Base-by-base conservation (phyloP, 768 basidiomycete genomes). In the Agaricus sinodeliciosus region DNA sequence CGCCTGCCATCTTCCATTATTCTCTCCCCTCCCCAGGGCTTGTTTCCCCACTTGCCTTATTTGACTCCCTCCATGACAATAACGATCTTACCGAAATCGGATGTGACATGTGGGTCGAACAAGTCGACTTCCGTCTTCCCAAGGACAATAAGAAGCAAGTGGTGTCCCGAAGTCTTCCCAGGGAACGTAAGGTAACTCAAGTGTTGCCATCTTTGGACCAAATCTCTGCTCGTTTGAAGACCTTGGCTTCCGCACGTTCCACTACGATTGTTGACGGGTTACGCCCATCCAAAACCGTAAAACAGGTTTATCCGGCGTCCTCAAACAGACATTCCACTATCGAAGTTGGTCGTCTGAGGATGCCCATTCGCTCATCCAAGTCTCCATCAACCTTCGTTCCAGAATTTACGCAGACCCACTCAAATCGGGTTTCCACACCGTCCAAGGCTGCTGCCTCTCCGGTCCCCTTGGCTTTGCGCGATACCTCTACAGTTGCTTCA, bases 191-290 rank as follows among this genome's bases (percentile, higher is more conserved):
- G 48, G 50, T 51, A 49, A 49, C 43, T 25, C 41, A 50, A 36
- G 51, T 50, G 40, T 62, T 82, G 35, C 87, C 87, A 18, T 89
- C 87, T 22, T 78, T 90, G 55, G 87, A 87, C 58, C 82, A 90
- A 61, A 89, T 90, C 54, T 79, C 81, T 28, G 82, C 86, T 39
- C 85, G 75, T 57, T 60, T 87, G 59, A 74, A 72, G 55, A 67
- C 68, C n/a, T 45, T 57, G 40, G 51, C 55, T 48, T 37, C 51
- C 27, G 49, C 55, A 31, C 52, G 51, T 27, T 48, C 52, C 18
- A 54, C 52, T 18, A 34, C 45, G 18, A 54, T 54, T 26, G 52
- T 54, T 42, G 52, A 54, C 40, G 52, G 52, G 39, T 44, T 53
- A 43, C 50, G 53, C 35, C 52, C 31, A 48, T 60, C 52, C 54